Evolutionary conservation across 441 rosid species (phyloP), one percentile per base, ranked within the genome.

Genomic region (Mallotus japonicus): DNA sequence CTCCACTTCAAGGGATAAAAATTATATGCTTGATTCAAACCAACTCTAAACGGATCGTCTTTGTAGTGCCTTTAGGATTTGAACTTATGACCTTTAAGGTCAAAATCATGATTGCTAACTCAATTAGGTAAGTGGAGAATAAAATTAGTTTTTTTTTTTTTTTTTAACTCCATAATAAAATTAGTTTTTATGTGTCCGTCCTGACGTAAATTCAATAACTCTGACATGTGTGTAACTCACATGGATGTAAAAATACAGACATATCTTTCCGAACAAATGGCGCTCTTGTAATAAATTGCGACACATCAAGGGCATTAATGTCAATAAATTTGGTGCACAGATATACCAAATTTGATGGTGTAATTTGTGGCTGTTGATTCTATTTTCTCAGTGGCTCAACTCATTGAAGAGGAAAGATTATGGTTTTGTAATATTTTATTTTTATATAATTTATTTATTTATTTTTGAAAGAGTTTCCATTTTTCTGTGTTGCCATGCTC

Each of bases 241-340:
- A 60, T 60, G 40, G 6, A 24, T 28, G 17, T 28, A n/a, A 8
- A n/a, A 1, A 22, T 10, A 6, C 20, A 8, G 54, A 20, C 57
- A 17, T 46, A 59, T 46, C n/a, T 62, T 4, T 42, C 4, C 7
- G 22, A 14, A 57, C 1, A 12, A 3, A 19, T 46, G 73, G 24
- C 62, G 53, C 0, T 69, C 10, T 44, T 44, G 73, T 55, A 70
- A 70, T 70, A 49, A 63, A 55, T 1, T 6, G 11, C 8, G 16
- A 16, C 24, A 17, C n/a, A 0, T 9, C 11, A 32, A 10, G 73
- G 78, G 74, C 74, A 69, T 70, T 28, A 51, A 54, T 17, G 70
- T 75, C 58, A 28, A 8, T 12, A 6, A 16, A 59, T 10, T n/a
- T 28, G 8, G 19, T 49, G 34, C 51, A 24, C 44, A 7, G 50